Base-by-base conservation (phyloP, 768 basidiomycete species). In the Suillus cothurnatus region DNA sequence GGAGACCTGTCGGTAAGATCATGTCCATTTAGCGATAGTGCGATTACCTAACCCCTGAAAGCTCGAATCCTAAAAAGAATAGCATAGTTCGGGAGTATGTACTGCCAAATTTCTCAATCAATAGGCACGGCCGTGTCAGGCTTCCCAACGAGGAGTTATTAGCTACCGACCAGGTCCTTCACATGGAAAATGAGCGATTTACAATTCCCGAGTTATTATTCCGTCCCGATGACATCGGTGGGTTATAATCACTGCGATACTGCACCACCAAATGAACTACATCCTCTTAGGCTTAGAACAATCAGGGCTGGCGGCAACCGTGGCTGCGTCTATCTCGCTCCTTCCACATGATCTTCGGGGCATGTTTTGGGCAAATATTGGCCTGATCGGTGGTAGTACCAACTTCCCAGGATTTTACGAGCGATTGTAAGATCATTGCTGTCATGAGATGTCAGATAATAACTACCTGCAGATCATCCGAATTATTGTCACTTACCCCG, bases 351-450 rank as follows among this genome's bases (percentile, higher is more conserved):
- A 96, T 70, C 70, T 96, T 31, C 93, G 89, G 69, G 95, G 94
- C 39, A 88, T 99, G 90, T 97, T 95, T 77, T 99, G 95, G 95
- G 88, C 88, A 39, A 94, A 98, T 75, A 95, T 99, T 66, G 92
- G 92, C 15, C 78, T 97, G 68, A 86, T 95, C 71, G 96, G 96
- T 58, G 96, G 96, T 17, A 91, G 86, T 75, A 86, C 87, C 19
- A 86, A 85, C 70, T 87, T 95, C 69, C 81, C 87, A 50, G 92
- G 90, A 7, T 90, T 98, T 70, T 83, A 84, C 26, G 77, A 83
- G 61, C 80, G 96, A 79, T 77, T 98, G 95, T 97, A 76, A 75
- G 92, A 76, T 11, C 49, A 9, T 52, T 39, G 41, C 19, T 59
- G 58, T 41, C 58, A 59, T 28, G 39, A 21, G 11, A 12, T 21